Percentiles rank a stretch among this genome's conserved stretches.
phyloP scores from a whole-genome alignment of 106 monocot genomes.

The Chionographis japonica region DNA sequence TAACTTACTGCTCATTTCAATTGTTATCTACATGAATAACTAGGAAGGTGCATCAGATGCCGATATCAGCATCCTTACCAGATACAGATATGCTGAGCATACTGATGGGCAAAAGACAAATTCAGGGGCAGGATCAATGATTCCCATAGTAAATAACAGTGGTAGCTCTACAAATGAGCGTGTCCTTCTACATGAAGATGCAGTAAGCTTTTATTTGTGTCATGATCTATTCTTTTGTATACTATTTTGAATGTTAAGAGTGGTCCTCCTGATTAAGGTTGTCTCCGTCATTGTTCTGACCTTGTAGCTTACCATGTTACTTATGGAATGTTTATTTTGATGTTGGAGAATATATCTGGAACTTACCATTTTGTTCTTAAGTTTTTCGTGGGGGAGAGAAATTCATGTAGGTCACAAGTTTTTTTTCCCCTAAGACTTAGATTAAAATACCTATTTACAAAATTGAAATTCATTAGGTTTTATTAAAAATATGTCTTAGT shows the following conservation, averaged over 20 bases:
- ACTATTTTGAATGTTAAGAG: background rate
- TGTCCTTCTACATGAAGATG: constrained; percentile 59
- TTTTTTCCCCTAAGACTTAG: no score
- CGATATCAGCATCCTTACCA: constrained; percentile 77
- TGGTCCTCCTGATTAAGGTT: no score
- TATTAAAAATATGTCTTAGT: no score
- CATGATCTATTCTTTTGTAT: background rate
- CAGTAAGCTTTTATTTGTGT: constrained; percentile 33
- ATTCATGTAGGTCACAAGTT: no score
- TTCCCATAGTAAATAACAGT: constrained; percentile 41
- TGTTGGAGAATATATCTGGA: no score
- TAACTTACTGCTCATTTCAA: background rate
- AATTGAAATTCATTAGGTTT: no score
- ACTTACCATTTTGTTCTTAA: no score
- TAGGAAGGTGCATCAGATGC: constrained; percentile 94
- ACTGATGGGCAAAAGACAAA: constrained; percentile 27
- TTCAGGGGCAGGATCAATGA: constrained; percentile 52
- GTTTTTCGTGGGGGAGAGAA: no score
- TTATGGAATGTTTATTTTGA: no score
- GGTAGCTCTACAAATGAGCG: constrained; percentile 38
- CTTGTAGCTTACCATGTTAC: no score
- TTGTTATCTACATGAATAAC: background rate
- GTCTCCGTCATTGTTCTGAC: no score
- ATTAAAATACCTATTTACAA: no score
- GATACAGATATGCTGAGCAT: constrained; percentile 53